These are phyloP conservation scores for Eustoma russellianum DNA, from an alignment of 257 asterid genomes.

Conservation along the genomic window DNA sequence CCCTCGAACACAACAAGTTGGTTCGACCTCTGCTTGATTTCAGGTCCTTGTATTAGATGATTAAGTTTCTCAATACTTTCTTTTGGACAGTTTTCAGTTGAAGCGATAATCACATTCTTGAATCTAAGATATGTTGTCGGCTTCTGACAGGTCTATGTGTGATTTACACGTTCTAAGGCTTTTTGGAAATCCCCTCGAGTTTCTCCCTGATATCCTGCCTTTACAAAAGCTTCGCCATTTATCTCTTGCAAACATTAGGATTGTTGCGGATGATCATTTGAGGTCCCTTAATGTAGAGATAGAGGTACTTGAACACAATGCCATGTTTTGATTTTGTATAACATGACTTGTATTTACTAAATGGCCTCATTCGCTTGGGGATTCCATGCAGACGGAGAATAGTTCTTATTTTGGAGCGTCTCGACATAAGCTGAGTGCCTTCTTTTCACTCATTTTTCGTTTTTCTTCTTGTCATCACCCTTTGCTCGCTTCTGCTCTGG, in stretches of 20 bases:
- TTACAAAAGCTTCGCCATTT: constrained; percentile 82
- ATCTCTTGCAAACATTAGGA: constrained; percentile 92
- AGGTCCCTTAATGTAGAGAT: constrained; percentile 85
- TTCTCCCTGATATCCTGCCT: constrained; percentile 94
- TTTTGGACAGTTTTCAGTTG: background rate
- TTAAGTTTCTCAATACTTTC: constrained; percentile 17
- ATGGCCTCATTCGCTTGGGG: constrained; percentile 15
- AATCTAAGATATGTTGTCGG: constrained; percentile 37
- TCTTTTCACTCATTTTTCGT: constrained; percentile 97
- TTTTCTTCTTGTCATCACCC: constrained; percentile 99
- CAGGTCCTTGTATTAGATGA: constrained; percentile 44
- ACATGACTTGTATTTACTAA: constrained; percentile 2
- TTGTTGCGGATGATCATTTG: constrained; percentile 86
- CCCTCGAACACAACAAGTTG: constrained; percentile 98
- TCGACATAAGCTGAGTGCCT: constrained; percentile 95
- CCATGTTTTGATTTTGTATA: constrained; percentile 10
- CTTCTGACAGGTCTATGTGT: constrained; percentile 80
- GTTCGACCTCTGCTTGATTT: constrained; percentile 97
- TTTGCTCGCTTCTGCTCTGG: constrained; percentile 94
- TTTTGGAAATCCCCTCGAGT: constrained; percentile 95
- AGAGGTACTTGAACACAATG: constrained; percentile 51
- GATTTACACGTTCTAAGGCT: constrained; percentile 82
- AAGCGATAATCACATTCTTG: constrained; percentile 13
- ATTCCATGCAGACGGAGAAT: constrained; percentile 75
- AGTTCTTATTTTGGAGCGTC: constrained; percentile 91